Conservation (phyloP, 2,329 filamentous ascomycete genomes). For the Botrytis hyacinthi region DNA sequence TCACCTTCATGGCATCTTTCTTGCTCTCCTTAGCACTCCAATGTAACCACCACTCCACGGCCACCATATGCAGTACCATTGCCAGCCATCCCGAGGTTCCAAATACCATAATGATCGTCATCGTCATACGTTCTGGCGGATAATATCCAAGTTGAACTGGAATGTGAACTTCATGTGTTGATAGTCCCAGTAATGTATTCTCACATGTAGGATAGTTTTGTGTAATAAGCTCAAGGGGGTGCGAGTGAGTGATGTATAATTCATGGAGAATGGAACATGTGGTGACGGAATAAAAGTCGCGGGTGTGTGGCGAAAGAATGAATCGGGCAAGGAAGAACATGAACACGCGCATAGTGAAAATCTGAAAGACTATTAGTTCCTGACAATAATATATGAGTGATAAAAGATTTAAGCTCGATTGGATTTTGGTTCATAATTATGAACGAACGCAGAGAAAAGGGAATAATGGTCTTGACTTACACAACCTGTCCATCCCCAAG, state of each 20-base stretch:
- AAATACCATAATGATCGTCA: background rate
- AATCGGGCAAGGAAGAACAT: background rate
- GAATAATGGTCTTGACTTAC: background rate
- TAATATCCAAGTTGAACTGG: background rate
- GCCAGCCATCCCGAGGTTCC: background rate
- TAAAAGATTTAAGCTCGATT: background rate
- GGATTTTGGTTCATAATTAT: too few species aligned
- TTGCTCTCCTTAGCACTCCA: background rate
- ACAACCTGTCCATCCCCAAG: constrained; percentile 14
- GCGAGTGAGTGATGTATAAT: constrained; percentile 1
- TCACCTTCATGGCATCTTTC: background rate
- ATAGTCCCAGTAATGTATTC: background rate
- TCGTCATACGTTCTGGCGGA: background rate
- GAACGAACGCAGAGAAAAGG: background rate
- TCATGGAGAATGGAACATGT: background rate
- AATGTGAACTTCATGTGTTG: background rate
- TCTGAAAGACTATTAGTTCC: background rate
- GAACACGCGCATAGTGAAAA: constrained; percentile 9
- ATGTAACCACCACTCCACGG: background rate
- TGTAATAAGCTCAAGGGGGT: background rate
- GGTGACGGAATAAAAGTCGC: constrained; percentile 1
- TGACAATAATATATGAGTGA: background rate
- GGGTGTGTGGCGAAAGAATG: background rate
- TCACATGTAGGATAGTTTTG: constrained; percentile 3
- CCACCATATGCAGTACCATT: background rate